phyloP scores from a whole-genome alignment of 179 eudicot species.

The Nepenthes alata region DNA sequence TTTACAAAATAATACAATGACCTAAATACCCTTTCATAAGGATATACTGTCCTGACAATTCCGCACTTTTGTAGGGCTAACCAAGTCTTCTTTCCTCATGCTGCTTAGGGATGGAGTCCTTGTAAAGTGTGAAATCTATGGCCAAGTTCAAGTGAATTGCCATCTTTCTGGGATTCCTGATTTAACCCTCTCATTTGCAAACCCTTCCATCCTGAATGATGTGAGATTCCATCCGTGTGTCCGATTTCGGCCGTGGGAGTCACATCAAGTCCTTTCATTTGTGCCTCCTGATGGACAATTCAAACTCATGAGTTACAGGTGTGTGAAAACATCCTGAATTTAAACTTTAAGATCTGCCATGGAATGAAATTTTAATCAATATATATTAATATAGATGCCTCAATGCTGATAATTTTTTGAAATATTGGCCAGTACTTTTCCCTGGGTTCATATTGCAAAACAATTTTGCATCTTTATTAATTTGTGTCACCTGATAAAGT shows the following conservation, averaged over 20 bases:
- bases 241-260: constrained; percentile 92
- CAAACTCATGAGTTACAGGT: constrained; percentile 99
- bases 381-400: no score
- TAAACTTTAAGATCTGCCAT: constrained; percentile 1
- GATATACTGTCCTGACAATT: neutral
- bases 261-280: constrained; percentile 70
- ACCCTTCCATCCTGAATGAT: constrained; percentile 69
- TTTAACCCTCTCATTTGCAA: constrained; percentile 72
- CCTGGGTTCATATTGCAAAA: no score
- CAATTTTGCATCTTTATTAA: no score
- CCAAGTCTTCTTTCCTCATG: neutral
- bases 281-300: constrained; percentile 95
- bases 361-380: neutral
- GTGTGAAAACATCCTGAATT: neutral
- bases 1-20: neutral
- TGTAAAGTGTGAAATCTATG: constrained; percentile 86
- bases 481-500: no score
- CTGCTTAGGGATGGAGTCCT: constrained; percentile 64
- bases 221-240: constrained; percentile 94
- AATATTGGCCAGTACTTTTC: no score
- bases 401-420: no score
- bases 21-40: neutral
- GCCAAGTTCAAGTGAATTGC: constrained; percentile 78
- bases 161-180: constrained; percentile 88
- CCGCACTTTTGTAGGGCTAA: neutral